Percentiles rank a stretch among this genome's conserved stretches.
phyloP scores from a whole-genome alignment of 306 rosid genomes.

The Vigna hirtella region DNA sequence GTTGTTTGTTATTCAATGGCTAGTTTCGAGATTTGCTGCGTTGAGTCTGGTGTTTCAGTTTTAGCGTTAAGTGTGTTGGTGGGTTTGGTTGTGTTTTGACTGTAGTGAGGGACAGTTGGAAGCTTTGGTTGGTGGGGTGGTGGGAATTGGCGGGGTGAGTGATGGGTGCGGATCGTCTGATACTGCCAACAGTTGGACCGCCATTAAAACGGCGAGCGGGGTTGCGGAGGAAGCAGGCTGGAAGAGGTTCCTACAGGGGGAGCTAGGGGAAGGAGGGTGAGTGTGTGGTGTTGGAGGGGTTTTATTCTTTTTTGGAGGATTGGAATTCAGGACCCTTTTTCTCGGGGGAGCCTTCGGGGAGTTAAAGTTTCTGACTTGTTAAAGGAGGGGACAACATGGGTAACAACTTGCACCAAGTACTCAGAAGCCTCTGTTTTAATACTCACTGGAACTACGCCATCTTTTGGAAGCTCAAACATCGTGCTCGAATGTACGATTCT shows the following conservation, averaged over 20 bases:
- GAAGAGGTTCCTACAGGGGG: conserved; percentile 98
- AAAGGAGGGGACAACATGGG: conserved; percentile 55
- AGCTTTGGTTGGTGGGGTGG: conserved; percentile 52
- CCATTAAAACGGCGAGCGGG: conserved; percentile 99
- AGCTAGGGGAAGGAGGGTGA: conserved; percentile 65
- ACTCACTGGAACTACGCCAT: conserved; percentile 94
- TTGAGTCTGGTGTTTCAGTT: conserved; percentile 19
- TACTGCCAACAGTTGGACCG: conserved; percentile 87
- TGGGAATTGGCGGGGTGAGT: conserved; percentile 50
- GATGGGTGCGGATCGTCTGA: conserved; percentile 86
- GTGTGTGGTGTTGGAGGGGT: conserved; percentile 44
- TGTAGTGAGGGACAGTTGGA: conserved; percentile 37
- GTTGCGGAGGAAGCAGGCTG: conserved; percentile 96
- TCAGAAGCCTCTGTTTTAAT: conserved; percentile 80
- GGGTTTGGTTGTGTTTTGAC: conserved; percentile 36
- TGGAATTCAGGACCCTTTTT: conserved; percentile 37
- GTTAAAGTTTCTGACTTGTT: conserved; percentile 48
- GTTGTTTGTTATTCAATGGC: conserved; percentile 51
- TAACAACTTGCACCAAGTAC: conserved; percentile 67
- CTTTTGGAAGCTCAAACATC: conserved; percentile 92
- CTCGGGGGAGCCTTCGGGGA: conserved; percentile 44
- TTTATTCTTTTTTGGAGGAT: conserved; percentile 45
- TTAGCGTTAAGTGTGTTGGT: conserved; percentile 10
- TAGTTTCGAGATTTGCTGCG: conserved; percentile 35
- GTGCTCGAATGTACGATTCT: conserved; percentile 76